Percentiles rank a stretch among this genome's conserved stretches.
These are phyloP conservation scores for Solanum aculeatissimum DNA, from an alignment of 305 asterid genomes.

Conservation along the genomic window DNA sequence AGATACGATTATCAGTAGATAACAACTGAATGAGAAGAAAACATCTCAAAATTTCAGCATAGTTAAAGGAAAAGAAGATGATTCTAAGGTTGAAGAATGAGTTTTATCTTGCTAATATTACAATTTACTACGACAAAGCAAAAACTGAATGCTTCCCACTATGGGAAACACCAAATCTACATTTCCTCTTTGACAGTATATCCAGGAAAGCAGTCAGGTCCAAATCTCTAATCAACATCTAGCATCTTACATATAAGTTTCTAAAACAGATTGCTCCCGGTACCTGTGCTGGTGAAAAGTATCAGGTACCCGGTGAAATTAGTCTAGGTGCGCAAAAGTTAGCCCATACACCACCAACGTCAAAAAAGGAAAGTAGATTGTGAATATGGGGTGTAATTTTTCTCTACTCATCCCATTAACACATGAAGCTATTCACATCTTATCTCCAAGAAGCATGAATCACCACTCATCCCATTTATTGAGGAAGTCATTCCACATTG, in stretches of 20 bases:
- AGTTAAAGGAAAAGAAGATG: background rate
- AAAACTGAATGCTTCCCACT: background rate
- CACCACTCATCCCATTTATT: constrained; percentile 43
- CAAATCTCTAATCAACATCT: background rate
- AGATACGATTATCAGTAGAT: background rate
- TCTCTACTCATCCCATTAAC: background rate
- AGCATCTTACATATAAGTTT: background rate
- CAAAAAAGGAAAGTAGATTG: background rate
- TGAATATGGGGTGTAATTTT: background rate
- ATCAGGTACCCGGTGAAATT: background rate
- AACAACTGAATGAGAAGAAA: background rate
- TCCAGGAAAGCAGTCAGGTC: background rate
- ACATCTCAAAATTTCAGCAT: background rate
- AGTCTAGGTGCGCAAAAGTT: background rate
- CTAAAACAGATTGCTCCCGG: background rate
- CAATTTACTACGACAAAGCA: background rate
- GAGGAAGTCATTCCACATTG: constrained; percentile 76
- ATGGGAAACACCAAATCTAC: background rate
- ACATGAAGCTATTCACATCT: background rate
- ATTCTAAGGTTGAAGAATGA: background rate
- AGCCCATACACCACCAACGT: too few species aligned
- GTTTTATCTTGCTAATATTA: background rate
- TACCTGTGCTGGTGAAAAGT: background rate
- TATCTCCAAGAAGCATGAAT: background rate
- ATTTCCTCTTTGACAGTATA: background rate